Conservation (phyloP, 2,329 filamentous ascomycete species). For the Fusarium poae region DNA sequence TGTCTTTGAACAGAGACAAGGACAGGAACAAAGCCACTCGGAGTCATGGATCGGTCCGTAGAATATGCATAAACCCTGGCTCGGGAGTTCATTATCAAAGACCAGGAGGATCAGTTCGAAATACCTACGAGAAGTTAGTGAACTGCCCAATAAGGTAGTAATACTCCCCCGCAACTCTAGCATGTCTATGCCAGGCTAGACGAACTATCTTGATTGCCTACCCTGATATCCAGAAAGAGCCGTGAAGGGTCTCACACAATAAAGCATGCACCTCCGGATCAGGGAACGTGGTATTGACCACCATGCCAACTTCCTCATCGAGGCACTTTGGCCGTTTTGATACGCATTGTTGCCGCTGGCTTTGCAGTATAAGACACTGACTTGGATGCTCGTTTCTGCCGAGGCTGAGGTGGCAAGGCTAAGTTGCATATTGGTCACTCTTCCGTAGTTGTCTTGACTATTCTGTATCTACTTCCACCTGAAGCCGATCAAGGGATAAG, state of each 20-base stretch:
- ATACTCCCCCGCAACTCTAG: slow-evolving; percentile 20
- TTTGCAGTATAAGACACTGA: slow-evolving; percentile 4
- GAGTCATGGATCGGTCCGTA: slow-evolving; percentile 24
- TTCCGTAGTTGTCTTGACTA: slow-evolving; percentile 11
- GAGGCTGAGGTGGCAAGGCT: slow-evolving; percentile 7
- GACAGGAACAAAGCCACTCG: slow-evolving; percentile 26
- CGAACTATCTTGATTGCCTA: slow-evolving; percentile 22
- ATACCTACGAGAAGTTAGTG: neutral
- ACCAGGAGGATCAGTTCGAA: neutral
- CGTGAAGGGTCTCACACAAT: slow-evolving; percentile 21
- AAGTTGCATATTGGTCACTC: neutral
- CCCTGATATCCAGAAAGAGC: slow-evolving; percentile 20
- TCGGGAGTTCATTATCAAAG: slow-evolving; percentile 6
- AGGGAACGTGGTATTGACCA: slow-evolving; percentile 11
- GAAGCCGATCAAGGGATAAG: neutral
- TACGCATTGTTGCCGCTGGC: slow-evolving; percentile 21
- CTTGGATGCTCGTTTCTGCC: neutral
- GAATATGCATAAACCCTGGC: slow-evolving; percentile 37
- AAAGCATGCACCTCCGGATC: neutral
- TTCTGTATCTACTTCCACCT: neutral
- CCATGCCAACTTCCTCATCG: slow-evolving; percentile 42
- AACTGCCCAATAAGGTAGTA: slow-evolving; percentile 20
- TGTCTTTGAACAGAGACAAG: slow-evolving; percentile 23
- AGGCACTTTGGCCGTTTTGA: slow-evolving; percentile 37
- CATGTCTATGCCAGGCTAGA: slow-evolving; percentile 10